These are phyloP conservation scores for Russula lepida DNA, from an alignment of 768 basidiomycete species.

Conservation along the genomic window DNA sequence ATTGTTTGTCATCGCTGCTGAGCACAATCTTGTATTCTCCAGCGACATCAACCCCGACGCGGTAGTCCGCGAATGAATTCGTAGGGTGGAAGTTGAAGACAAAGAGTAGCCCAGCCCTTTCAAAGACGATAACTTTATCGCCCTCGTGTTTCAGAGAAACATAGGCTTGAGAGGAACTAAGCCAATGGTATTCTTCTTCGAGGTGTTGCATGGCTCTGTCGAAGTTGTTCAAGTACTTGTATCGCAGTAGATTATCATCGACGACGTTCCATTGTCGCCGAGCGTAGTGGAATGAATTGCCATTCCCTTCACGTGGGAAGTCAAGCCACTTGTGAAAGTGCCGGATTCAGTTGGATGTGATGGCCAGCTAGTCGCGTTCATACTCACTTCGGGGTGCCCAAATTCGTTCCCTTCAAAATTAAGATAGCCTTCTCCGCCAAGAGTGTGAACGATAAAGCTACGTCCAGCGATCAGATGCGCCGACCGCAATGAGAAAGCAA, in stretches of 20 bases:
- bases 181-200: conserved; percentile 79
- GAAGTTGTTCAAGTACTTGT: conserved; percentile 89
- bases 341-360: neutral
- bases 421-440: conserved; percentile 96
- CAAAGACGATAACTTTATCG: conserved; percentile 91
- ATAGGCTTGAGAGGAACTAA: conserved; percentile 76
- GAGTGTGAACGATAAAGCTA: conserved; percentile 81
- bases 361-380: neutral
- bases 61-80: conserved; percentile 88
- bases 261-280: conserved; percentile 95
- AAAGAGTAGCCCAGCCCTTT: conserved; percentile 89
- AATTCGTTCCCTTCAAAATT: conserved; percentile 99
- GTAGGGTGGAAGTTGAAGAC: conserved; percentile 95
- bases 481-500: neutral
- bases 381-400: conserved; percentile 84
- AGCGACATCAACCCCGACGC: conserved; percentile 77
- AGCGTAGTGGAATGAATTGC: conserved; percentile 94
- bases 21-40: conserved; percentile 82
- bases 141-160: conserved; percentile 89
- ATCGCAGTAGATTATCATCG: conserved; percentile 80
- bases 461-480: conserved; percentile 2
- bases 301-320: conserved; percentile 94
- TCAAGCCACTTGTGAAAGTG: conserved; percentile 77
- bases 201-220: conserved; percentile 86
- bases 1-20: conserved; percentile 76